A percentile compares a stretch with the other conserved stretches of the same genome.
Conservation (phyloP, 768 basidiomycete species). For the Suillus alpinus region DNA sequence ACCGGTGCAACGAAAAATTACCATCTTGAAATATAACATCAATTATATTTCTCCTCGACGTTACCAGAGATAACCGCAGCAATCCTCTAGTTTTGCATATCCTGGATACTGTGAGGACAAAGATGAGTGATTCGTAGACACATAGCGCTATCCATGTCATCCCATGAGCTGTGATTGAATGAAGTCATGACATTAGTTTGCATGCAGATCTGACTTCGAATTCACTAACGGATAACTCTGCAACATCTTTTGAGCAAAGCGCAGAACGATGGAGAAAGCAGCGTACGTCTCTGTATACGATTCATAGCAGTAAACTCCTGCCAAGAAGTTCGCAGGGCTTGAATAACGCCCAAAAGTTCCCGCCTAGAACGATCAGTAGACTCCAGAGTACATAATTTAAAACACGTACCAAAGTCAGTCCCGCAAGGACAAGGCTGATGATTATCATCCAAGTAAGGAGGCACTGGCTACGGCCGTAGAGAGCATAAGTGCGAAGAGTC, state of each 20-base stretch:
- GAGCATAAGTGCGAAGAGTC: constrained; percentile 47
- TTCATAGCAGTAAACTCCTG: not conserved
- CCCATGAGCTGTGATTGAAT: constrained; percentile 21
- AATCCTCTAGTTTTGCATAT: constrained; percentile 36
- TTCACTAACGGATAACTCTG: not conserved
- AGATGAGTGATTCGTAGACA: constrained; percentile 48
- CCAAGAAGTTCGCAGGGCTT: not conserved
- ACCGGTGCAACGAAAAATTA: constrained; percentile 20
- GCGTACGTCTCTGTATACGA: not conserved
- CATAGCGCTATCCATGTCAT: constrained; percentile 51
- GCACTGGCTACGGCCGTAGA: constrained; percentile 42
- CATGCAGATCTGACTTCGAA: not conserved
- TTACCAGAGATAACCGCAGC: constrained; percentile 16
- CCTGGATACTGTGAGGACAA: constrained; percentile 44
- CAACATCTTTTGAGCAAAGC: not conserved
- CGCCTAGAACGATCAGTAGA: not conserved
- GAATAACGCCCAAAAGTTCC: not conserved
- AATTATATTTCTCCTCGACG: constrained; percentile 32
- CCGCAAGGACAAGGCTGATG: constrained; percentile 29
- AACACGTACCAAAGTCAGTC: constrained; percentile 35
- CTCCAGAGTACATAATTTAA: not conserved
- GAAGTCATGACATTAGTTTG: not conserved
- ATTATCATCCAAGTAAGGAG: constrained; percentile 35
- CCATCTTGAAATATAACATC: constrained; percentile 50
- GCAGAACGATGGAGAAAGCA: not conserved